Evolutionary conservation across 140 eudicot species (phyloP), one percentile per base, ranked within the genome.

Genomic region (Bidens hawaiensis): DNA sequence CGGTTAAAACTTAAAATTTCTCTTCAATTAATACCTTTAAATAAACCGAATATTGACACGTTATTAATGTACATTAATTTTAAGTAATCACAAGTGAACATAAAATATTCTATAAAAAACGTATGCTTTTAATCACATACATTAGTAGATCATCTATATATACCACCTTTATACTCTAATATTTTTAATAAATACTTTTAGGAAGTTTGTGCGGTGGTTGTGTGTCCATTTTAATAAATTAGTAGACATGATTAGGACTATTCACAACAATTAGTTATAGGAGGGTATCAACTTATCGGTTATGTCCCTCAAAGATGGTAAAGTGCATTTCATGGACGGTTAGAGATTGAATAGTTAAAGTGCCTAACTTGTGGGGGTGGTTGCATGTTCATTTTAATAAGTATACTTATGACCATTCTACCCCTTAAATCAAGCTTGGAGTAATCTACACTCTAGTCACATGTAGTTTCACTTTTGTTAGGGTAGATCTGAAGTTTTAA

Each of bases 361-460:
- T 41, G 30, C 73, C 48, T 65, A 15, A 17, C 45, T 24, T 59
- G 69, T 60, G 74, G 70, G n/a, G 79, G 75, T 60, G 36, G 79
- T 75, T 60, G 65, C 49, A 60, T 54, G 46, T 41, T 53, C 50
- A 24, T 36, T 40, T 23, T 15, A 36, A 24, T 15, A 42, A 54
- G 3, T n/a, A 23, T 6, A 41, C n/a, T 21, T 23, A 53, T 17
- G 52, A 45, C 8, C 52, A 45, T 4, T 45, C 23, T 45, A 15
- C 52, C 52, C 52, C 52, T 16, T 45, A 45, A 45, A 45, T 45
- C 52, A 45, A 17, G 64, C 45, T 67, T 53, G 18, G 6, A 38
- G 54, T 51, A 54, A 41, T 38, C 45, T 38, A 53, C 45, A 18
- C 56, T 54, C 45, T 41, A 43, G 55, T 53, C 31, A 41, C 58